Evolutionary conservation across 2,329 filamentous ascomycete species (phyloP).

Genomic region (Bipolaris sorokiniana): DNA sequence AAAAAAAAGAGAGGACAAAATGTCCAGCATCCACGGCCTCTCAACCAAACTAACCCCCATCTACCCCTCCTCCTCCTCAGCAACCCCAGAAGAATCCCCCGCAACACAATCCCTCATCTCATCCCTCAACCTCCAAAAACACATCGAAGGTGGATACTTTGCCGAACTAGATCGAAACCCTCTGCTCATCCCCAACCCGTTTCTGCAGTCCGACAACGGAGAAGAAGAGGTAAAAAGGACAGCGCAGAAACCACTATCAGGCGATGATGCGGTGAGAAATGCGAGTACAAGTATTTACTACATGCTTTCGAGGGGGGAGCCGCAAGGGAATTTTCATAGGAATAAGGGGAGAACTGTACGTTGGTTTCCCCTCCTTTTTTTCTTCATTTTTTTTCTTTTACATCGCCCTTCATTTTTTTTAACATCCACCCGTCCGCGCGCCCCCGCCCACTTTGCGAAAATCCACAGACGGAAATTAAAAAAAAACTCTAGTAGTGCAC

Average conservation of each 20-base stretch:
- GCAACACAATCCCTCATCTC: slow-evolving; percentile 26
- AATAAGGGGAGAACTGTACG: slow-evolving; percentile 62
- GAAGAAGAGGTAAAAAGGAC: slow-evolving; percentile 25
- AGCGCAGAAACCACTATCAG: slow-evolving; percentile 45
- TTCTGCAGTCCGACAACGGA: slow-evolving; percentile 31
- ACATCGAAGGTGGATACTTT: slow-evolving; percentile 60
- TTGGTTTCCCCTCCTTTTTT: background rate
- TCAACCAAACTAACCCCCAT: background rate
- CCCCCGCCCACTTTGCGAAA: no score
- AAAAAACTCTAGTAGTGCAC: no score
- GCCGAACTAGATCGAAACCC: slow-evolving; percentile 56
- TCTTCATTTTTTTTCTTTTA: no score
- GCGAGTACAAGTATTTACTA: slow-evolving; percentile 70
- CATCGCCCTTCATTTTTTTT: no score
- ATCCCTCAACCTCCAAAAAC: slow-evolving; percentile 50
- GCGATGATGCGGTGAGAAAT: slow-evolving; percentile 54
- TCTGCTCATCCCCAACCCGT: slow-evolving; percentile 60
- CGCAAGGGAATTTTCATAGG: slow-evolving; percentile 67
- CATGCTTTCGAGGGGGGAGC: slow-evolving; percentile 62
- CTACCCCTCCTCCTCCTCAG: background rate
- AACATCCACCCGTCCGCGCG: no score
- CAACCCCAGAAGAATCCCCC: slow-evolving; percentile 16
- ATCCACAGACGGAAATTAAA: no score
- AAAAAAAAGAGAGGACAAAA: background rate
- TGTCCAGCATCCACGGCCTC: background rate